Evolutionary conservation across 208 protist genomes (phyloP).

Genomic region (Trypanosoma conorhini): DNA sequence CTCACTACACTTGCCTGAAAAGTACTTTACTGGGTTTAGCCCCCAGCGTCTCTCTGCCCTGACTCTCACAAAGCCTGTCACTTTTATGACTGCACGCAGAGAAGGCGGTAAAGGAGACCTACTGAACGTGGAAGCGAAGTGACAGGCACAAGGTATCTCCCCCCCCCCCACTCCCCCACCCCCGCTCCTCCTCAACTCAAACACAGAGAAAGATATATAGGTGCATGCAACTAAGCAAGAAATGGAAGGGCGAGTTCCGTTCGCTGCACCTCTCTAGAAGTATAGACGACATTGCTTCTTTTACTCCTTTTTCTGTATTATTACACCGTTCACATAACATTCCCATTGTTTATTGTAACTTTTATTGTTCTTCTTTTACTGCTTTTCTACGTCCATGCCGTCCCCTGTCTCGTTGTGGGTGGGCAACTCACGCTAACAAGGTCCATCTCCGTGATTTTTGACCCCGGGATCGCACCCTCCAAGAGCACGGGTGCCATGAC

Average conservation of each 20-base stretch:
- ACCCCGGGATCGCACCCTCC: slow-evolving; percentile 48
- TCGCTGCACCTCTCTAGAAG: neutral
- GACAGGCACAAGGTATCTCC: neutral
- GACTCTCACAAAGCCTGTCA: neutral
- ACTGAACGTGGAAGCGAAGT: neutral
- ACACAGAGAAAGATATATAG: neutral
- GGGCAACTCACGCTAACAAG: slow-evolving; percentile 54
- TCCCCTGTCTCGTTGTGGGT: neutral
- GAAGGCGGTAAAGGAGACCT: neutral
- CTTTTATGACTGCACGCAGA: neutral
- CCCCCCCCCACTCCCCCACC: too few relatives aligned
- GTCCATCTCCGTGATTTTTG: slow-evolving; percentile 60
- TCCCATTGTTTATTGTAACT: neutral
- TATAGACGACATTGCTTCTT: neutral
- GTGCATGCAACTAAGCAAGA: neutral
- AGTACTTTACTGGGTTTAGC: neutral
- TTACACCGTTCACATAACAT: neutral
- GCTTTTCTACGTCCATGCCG: neutral
- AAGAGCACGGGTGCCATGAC: slow-evolving; percentile 65
- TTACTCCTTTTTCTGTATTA: neutral
- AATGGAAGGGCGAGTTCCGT: neutral
- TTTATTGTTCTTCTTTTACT: neutral
- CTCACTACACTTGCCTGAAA: neutral
- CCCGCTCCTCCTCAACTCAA: neutral
- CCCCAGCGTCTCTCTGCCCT: neutral